Evolutionary conservation across 2,329 filamentous ascomycete genomes (phyloP).

Genomic region (Trichoderma citrinoviride): DNA sequence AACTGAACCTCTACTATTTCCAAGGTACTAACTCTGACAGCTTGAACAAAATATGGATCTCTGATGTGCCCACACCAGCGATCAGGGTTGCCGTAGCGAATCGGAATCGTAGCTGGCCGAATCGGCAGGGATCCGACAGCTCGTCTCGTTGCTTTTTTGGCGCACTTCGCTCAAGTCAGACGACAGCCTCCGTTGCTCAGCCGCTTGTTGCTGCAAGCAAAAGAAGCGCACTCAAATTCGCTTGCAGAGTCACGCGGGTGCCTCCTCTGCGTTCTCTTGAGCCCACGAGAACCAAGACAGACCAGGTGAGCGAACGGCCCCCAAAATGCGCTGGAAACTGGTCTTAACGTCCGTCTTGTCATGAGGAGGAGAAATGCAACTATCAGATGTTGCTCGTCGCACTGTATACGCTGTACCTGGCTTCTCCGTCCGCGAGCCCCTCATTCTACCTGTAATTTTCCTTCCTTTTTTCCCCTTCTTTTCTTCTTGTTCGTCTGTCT

Average conservation of each 20-base stretch:
- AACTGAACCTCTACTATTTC: not conserved
- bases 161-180: constrained; percentile 16
- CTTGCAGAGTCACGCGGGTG: constrained; percentile 12
- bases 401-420: not conserved
- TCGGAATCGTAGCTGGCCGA: constrained; percentile 20
- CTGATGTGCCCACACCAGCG: constrained; percentile 1
- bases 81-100: constrained; percentile 4
- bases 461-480: not conserved
- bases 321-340: not conserved
- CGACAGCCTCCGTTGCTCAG: constrained; percentile 1
- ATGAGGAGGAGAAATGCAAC: not conserved
- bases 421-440: not conserved
- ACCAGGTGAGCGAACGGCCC: constrained; percentile 6
- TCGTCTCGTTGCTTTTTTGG: not conserved
- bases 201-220: not conserved
- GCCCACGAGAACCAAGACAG: not conserved
- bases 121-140: not conserved
- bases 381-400: constrained; percentile 8
- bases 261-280: not conserved
- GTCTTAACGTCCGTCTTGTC: not conserved
- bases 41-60: constrained; percentile 20
- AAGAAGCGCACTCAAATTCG: not conserved
- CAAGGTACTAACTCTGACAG: not conserved
- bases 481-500: not conserved
- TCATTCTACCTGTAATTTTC: not conserved